Base-by-base conservation (phyloP, 768 basidiomycete genomes). In the Phlebiopsis gigantea region DNA sequence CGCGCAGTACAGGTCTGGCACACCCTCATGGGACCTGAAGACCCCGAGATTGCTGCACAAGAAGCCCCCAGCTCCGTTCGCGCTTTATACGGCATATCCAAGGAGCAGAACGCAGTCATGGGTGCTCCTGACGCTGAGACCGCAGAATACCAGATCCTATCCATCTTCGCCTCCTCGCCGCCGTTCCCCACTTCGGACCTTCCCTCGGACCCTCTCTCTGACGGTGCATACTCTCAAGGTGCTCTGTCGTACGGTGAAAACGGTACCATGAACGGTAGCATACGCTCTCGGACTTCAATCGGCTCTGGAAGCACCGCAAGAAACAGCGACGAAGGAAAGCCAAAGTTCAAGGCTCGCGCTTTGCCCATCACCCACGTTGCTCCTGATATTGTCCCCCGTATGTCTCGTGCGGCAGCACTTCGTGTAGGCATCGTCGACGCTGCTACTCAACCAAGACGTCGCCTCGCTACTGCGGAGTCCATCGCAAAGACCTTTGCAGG, bases 131-230 rank as follows among this genome's bases (percentile, higher is more conserved):
- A 86, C 68, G 68, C 66, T 1, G 75, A 82, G 28, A 80, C 76
- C n/a, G 91, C 91, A 10, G 90, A 93, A 69, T 75, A 86, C 4
- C 86, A 92, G 63, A 92, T 93, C 53, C 75, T 79, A 4, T 77
- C 87, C 42, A 78, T 93, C 57, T 93, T 93, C 64, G 87, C 78
- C 3, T 91, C 88, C 8, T 91, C 90, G 0, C 91, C 91, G 4
- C 88, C 88, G 0, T 91, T 91, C 73, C 85, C 84, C 2, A 74
- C 81, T 4, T 69, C 77, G 2, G 87, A 89, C 30, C 78, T 90
- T 10, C 85, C 86, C 0, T 72, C 73, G 56, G 69, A 62, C 51
- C 78, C 90, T 10, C 84, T 85, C 1, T 68, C 76, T 58, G 73
- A 74, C 19, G 29, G 45, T 2, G 42, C 56, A 29, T 55, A 57